Conservation (phyloP, 306 rosid species). For the Calophaca sinica region DNA sequence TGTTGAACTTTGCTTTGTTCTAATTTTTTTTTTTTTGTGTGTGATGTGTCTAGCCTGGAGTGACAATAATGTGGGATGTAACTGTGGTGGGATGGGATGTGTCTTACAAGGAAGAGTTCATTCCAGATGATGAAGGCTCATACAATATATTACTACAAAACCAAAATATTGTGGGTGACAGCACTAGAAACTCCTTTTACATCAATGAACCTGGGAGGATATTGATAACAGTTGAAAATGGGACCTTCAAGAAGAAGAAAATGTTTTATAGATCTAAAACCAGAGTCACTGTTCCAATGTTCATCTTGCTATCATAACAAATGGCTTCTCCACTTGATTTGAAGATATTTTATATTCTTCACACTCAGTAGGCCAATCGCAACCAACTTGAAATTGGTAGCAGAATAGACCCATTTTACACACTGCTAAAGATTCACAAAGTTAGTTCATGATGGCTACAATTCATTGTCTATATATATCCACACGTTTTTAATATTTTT, state of each 20-base stretch:
- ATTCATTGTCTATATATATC: constrained; percentile 15
- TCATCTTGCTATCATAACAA: constrained; percentile 47
- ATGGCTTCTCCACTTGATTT: constrained; percentile 23
- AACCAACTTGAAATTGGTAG: constrained; percentile 15
- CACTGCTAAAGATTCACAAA: background rate
- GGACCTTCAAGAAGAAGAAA: constrained; percentile 66
- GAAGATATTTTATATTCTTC: constrained; percentile 40
- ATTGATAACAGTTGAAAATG: constrained; percentile 68
- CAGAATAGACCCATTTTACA: constrained; percentile 31
- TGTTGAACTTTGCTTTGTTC: background rate
- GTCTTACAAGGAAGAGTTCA: constrained; percentile 82
- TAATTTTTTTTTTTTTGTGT: constrained; percentile 24
- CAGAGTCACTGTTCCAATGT: constrained; percentile 72
- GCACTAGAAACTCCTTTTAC: constrained; percentile 80
- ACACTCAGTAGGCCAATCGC: constrained; percentile 17
- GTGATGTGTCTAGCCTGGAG: constrained; percentile 60
- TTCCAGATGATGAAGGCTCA: constrained; percentile 90
- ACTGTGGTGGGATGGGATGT: constrained; percentile 93
- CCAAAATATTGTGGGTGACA: constrained; percentile 62
- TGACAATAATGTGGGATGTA: constrained; percentile 83
- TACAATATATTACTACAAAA: constrained; percentile 72
- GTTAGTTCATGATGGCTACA: constrained; percentile 35
- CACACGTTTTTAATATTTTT: constrained; percentile 6
- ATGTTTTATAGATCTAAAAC: constrained; percentile 70
- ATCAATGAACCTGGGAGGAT: constrained; percentile 88